These are phyloP conservation scores for Apiotrichum domesticum DNA, from an alignment of 1,284 basidiomycete genomes.

Conservation along the genomic window DNA sequence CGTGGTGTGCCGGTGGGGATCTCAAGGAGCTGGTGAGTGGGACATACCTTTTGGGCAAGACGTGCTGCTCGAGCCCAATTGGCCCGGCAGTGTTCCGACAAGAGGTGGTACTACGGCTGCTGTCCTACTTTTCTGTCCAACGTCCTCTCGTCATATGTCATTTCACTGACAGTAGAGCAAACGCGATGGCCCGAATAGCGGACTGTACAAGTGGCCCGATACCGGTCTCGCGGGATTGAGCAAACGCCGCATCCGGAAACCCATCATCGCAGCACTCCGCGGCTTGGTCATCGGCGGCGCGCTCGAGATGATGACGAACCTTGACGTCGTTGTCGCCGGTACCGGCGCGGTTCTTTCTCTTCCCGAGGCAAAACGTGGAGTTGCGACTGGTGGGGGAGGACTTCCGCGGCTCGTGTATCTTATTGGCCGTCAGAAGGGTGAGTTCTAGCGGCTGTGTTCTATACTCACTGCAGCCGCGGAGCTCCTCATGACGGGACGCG, in stretches of 20 bases:
- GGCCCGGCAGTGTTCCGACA: too few relatives aligned
- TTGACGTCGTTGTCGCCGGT: constrained; percentile 13
- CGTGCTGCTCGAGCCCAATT: too few relatives aligned
- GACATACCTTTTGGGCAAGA: too few relatives aligned
- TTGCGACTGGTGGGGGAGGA: constrained; percentile 7
- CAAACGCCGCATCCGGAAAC: constrained; percentile 2
- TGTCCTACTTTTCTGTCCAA: too few relatives aligned
- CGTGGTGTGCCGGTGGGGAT: constrained; percentile 14
- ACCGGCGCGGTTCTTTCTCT: constrained; percentile 8
- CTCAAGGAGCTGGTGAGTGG: constrained; percentile 10
- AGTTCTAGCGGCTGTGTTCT: not conserved
- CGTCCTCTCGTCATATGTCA: too few relatives aligned
- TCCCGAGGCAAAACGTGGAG: constrained; percentile 15
- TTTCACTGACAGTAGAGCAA: too few relatives aligned
- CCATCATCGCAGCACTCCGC: constrained; percentile 10
- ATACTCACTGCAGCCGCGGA: constrained; percentile 9
- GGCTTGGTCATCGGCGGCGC: constrained; percentile 14
- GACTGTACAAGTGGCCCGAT: not conserved
- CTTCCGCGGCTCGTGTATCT: constrained; percentile 12
- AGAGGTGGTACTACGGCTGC: too few relatives aligned
- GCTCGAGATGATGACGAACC: constrained; percentile 15
- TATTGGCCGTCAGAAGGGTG: constrained; percentile 14
- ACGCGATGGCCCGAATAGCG: too few relatives aligned
- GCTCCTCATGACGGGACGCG: constrained; percentile 13
- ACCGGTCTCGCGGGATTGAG: constrained; percentile 6